Evolutionary conservation across 2,329 filamentous ascomycete genomes (phyloP).

Genomic region (Anisogramma anomala): DNA sequence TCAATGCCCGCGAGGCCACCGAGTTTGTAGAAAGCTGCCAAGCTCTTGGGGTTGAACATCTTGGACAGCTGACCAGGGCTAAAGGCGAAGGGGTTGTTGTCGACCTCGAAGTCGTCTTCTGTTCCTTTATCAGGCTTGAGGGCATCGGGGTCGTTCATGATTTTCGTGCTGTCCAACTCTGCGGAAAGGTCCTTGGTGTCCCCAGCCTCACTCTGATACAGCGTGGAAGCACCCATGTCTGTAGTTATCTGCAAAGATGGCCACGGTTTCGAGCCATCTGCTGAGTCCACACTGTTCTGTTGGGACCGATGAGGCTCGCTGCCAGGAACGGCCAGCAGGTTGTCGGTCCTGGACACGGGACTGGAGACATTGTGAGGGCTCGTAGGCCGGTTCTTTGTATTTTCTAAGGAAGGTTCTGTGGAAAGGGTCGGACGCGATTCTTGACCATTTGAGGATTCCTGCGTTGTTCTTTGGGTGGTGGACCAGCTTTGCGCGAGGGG

Average conservation of each 20-base stretch:
- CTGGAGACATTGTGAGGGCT: constrained; percentile 63
- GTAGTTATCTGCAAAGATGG: constrained; percentile 50
- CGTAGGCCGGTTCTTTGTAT: constrained; percentile 53
- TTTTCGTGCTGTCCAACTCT: constrained; percentile 36
- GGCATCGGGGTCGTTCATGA: constrained; percentile 56
- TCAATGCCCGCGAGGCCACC: constrained; percentile 71
- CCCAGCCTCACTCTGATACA: constrained; percentile 31
- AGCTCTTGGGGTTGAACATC: constrained; percentile 78
- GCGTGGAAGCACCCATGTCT: constrained; percentile 44
- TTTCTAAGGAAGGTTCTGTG: constrained; percentile 51
- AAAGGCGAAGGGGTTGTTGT: constrained; percentile 77
- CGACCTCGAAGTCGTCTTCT: constrained; percentile 62
- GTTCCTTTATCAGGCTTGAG: constrained; percentile 65
- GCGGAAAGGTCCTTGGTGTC: constrained; percentile 20
- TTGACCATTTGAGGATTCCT: constrained; percentile 18
- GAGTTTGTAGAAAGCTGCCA: constrained; percentile 68
- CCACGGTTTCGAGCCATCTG: constrained; percentile 46
- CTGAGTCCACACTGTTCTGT: constrained; percentile 59
- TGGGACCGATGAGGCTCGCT: constrained; percentile 40
- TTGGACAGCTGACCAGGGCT: constrained; percentile 75
- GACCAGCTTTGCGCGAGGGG: constrained; percentile 20
- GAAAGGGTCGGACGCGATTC: constrained; percentile 33
- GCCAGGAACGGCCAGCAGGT: constrained; percentile 55
- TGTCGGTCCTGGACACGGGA: constrained; percentile 39
- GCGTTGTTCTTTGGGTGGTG: constrained; percentile 18